A percentile compares a stretch with the other conserved stretches of the same genome.
These are phyloP conservation scores for Beta corolliflora DNA, from an alignment of 179 eudicot species.

Conservation along the genomic window DNA sequence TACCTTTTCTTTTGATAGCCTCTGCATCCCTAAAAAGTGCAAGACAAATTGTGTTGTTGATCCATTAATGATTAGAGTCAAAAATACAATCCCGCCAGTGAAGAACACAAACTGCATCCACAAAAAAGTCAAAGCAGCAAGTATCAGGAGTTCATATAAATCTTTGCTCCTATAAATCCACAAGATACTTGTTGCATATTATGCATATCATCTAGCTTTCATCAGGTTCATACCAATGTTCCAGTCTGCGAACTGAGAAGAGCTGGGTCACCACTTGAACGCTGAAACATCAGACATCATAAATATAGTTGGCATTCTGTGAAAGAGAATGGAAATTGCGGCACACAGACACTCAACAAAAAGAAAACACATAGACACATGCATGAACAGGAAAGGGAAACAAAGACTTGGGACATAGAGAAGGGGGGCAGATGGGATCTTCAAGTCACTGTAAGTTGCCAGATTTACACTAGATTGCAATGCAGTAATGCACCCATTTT, in stretches of 20 bases:
- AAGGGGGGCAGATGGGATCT: not conserved
- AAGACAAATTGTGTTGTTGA: slow-evolving; percentile 88
- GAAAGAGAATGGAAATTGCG: not conserved
- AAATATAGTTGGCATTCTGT: not conserved
- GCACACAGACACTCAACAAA: not conserved
- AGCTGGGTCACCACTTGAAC: slow-evolving; percentile 59
- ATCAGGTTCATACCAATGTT: slow-evolving; percentile 63
- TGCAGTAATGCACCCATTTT: not conserved
- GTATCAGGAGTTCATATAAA: not conserved
- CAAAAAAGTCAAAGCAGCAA: slow-evolving; percentile 13
- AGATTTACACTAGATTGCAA: not conserved
- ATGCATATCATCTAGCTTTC: not conserved
- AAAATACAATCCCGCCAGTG: slow-evolving; percentile 92
- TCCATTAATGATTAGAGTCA: slow-evolving; percentile 86
- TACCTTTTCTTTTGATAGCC: slow-evolving; percentile 79
- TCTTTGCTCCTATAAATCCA: not conserved
- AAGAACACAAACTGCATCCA: slow-evolving; percentile 88
- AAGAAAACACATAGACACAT: too few species aligned
- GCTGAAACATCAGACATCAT: slow-evolving; percentile 49
- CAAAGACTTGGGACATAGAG: not conserved
- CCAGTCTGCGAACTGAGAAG: slow-evolving; percentile 72
- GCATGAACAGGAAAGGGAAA: not conserved
- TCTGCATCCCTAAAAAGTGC: slow-evolving; percentile 61
- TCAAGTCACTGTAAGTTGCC: not conserved
- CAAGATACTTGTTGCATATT: not conserved